Percentiles rank a stretch among this genome's conserved stretches.
These are phyloP conservation scores for Eimeria brunetti DNA, from an alignment of 169 alveolate species.

Conservation along the genomic window DNA sequence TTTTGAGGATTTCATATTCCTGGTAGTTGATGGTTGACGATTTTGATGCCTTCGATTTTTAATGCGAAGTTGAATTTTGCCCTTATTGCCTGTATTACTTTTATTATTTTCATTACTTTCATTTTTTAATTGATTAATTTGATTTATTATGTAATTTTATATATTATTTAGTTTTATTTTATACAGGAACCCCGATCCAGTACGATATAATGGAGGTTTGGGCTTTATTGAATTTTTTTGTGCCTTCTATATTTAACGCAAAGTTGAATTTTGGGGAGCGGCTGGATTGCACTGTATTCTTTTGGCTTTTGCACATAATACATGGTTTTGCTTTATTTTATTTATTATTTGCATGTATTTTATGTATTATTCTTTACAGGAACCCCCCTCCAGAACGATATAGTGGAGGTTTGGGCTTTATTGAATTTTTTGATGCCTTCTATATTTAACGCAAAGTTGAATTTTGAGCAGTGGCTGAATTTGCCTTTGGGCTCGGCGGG, in stretches of 20 bases:
- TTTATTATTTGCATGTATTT: too few relatives aligned
- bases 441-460: slow-evolving; percentile 71
- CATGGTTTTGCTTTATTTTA: too few relatives aligned
- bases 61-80: too few relatives aligned
- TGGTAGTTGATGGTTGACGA: too few relatives aligned
- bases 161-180: too few relatives aligned
- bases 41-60: slow-evolving; percentile 94
- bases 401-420: slow-evolving; percentile 98
- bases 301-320: too few relatives aligned
- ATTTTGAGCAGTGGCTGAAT: slow-evolving; percentile 71
- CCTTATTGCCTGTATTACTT: too few relatives aligned
- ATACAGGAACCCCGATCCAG: slow-evolving; percentile 96
- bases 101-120: too few relatives aligned
- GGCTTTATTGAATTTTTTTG: slow-evolving; percentile 96
- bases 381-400: slow-evolving; percentile 97
- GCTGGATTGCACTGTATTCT: too few relatives aligned
- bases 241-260: slow-evolving; percentile 89
- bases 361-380: slow-evolving; percentile 87
- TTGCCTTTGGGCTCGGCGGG: slow-evolving; percentile 41
- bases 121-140: too few relatives aligned
- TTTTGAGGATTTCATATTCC: too few relatives aligned
- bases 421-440: slow-evolving; percentile 97
- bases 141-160: too few relatives aligned
- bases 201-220: slow-evolving; percentile 97
- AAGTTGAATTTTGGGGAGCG: slow-evolving; percentile 63